Evolutionary conservation across 805 yeast species (phyloP), one percentile per base, ranked within the genome.

Genomic region (Brettanomyces naardenensis): DNA sequence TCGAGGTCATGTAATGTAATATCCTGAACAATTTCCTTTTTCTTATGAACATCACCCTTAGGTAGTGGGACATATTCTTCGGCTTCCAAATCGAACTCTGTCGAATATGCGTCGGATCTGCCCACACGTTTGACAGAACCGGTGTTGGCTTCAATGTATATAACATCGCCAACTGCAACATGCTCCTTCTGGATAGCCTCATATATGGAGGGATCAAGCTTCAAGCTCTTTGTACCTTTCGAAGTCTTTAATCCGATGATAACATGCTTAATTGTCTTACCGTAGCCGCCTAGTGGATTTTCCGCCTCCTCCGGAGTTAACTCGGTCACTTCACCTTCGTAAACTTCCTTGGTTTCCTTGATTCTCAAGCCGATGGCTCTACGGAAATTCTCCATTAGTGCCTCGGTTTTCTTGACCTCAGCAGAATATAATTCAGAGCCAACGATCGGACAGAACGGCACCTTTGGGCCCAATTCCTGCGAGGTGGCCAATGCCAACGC

Each of bases 241-340:
- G 98, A 97, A 62, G 94, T 97, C 58, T 92, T 90, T 49, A 92
- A 73, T 5, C 97, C 97, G 28, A 92, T 90, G 36, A 92, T 73
- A 18, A 92, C 98, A 59, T 92, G 96, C 41, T 88, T 55, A 34
- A 57, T 57, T 9, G 62, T 56, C 41, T 57, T 57, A 22, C 61
- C 61, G 62, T 88, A 96, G 36, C 99, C 99, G 29, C 98, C 98
- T 46, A 90, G 68, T 22, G 97, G 97, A 61, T 90, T 89, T 61
- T 90, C 97, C 15, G 95, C 81, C 63, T 90, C 97, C 40, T 57
- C 62, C 14, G 62, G 62, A 7, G 95, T 84, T 40, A 92, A 75
- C 64, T 92, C 99, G 27, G 92, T 96, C 36, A 92, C 98, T 64
- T 92, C 99, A 59, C 99, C 99, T 66, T 92, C 97, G 48, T 92